A percentile compares a stretch with the other conserved stretches of the same genome.
Conservation (phyloP, 129 eudicot genomes). For the Flaveria brownii region DNA sequence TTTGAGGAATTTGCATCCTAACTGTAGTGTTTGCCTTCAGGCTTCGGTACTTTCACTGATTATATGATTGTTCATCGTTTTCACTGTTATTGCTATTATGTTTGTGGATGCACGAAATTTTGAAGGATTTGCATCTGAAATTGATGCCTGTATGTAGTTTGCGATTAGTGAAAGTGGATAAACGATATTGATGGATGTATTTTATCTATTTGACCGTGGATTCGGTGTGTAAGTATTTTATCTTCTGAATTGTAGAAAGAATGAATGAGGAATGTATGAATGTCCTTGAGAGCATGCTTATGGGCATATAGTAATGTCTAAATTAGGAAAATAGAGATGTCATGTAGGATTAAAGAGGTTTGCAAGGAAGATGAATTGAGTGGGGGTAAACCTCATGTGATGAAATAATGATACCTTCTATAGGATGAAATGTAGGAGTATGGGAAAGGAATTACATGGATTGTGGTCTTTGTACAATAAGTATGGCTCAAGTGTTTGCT, state of each 20-base stretch:
- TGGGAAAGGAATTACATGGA: background rate
- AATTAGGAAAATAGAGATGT: background rate
- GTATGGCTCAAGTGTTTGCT: background rate
- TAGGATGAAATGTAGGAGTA: background rate
- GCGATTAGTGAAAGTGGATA: background rate
- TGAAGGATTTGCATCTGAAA: background rate
- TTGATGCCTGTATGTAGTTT: background rate
- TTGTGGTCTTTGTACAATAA: background rate
- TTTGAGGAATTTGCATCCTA: conserved; percentile 3
- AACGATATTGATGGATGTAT: background rate
- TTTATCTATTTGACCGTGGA: conserved; percentile 2
- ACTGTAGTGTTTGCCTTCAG: background rate
- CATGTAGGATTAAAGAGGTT: background rate
- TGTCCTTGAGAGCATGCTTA: background rate
- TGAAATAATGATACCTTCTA: background rate
- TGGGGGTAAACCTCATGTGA: conserved; percentile 7
- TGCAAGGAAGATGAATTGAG: background rate
- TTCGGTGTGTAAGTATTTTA: background rate
- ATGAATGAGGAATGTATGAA: background rate
- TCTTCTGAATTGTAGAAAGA: background rate
- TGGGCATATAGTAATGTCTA: background rate
- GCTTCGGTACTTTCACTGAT: background rate
- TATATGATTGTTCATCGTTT: background rate
- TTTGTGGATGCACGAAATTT: background rate
- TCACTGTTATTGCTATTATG: conserved; percentile 2